These are phyloP conservation scores for Silene conica DNA, from an alignment of 148 eudicot species.

Conservation along the genomic window DNA sequence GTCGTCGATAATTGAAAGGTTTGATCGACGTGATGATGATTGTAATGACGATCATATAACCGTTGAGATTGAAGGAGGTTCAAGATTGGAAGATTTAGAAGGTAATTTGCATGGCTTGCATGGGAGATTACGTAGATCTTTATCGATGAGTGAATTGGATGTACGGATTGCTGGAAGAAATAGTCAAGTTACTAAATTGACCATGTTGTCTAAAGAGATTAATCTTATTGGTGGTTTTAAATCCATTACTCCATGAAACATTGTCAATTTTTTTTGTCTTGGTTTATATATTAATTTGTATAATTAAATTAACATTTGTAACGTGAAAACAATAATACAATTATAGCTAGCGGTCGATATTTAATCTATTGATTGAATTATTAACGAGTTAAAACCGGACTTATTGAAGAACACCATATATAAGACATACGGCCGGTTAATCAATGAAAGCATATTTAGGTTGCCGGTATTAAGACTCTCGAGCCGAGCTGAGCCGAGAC, in stretches of 20 bases:
- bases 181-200: neutral
- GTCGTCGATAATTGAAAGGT: neutral
- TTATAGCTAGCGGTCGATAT: no score
- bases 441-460: no score
- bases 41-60: neutral
- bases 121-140: constrained; percentile 2
- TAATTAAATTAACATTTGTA: no score
- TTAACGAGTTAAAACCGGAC: no score
- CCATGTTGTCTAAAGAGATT: neutral
- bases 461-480: no score
- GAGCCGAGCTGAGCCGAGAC: no score
- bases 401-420: no score
- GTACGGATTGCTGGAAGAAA: neutral
- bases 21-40: neutral
- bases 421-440: no score
- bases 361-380: no score
- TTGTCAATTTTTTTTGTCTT: neutral
- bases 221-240: neutral
- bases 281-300: neutral
- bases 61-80: constrained; percentile 7
- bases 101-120: neutral
- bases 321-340: no score
- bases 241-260: constrained; percentile 5
- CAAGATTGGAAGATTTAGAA: neutral
- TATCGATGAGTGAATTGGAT: neutral